Percentiles rank a stretch among this genome's conserved stretches.
Conservation (phyloP, 306 rosid genomes). For the Prinsepia uniflora region DNA sequence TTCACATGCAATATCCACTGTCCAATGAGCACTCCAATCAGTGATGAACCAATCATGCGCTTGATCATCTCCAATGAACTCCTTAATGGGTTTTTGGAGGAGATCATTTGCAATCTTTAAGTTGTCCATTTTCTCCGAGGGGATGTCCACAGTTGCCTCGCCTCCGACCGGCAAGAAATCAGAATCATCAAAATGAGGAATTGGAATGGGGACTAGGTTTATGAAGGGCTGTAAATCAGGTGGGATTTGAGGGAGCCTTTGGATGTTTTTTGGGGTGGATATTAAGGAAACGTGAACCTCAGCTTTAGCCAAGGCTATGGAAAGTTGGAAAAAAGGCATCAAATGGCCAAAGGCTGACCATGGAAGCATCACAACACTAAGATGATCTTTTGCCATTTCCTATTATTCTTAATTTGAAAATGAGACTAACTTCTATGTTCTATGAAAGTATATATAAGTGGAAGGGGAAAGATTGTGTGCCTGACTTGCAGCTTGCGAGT, state of each 20-base stretch:
- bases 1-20: slow-evolving; percentile 1
- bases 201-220: slow-evolving; percentile 8
- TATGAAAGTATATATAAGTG: too few species aligned
- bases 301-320: slow-evolving; percentile 20
- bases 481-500: too few species aligned
- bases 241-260: slow-evolving; percentile 17
- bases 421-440: too few species aligned
- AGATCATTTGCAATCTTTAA: slow-evolving; percentile 9
- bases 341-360: slow-evolving; percentile 29
- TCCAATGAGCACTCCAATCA: slow-evolving; percentile 14
- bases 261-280: slow-evolving; percentile 21
- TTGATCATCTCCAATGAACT: slow-evolving; percentile 19
- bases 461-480: too few species aligned
- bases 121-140: slow-evolving; percentile 11
- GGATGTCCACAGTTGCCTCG: slow-evolving; percentile 24
- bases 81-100: neutral
- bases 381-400: neutral
- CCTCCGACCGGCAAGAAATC: slow-evolving; percentile 21
- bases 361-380: slow-evolving; percentile 20
- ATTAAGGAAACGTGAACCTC: slow-evolving; percentile 19
- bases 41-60: slow-evolving; percentile 18
- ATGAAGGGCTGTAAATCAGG: neutral
- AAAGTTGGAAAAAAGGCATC: slow-evolving; percentile 16
- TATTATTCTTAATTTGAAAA: too few species aligned
- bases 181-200: neutral